A percentile compares a stretch with the other conserved stretches of the same genome.
Evolutionary conservation across 345 rosid species (phyloP).

Genomic region (Geranium rotundifolium): DNA sequence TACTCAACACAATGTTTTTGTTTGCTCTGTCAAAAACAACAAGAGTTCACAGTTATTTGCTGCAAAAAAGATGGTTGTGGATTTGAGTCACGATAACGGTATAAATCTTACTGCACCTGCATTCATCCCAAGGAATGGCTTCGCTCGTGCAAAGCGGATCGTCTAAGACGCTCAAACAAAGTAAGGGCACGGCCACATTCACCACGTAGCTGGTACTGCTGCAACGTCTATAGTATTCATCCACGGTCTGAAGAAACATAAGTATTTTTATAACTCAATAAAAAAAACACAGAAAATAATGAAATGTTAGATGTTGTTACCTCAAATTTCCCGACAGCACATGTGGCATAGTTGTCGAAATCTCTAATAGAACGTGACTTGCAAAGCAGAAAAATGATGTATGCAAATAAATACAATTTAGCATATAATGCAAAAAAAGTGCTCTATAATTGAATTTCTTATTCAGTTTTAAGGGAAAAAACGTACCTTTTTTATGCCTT

Average conservation of each 20-base stretch:
- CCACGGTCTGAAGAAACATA: background rate
- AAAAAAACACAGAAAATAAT: background rate
- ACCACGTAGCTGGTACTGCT: background rate
- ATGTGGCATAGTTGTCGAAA: slow-evolving; percentile 71
- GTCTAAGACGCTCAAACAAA: background rate
- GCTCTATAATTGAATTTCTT: background rate
- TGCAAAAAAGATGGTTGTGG: background rate
- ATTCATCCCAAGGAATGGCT: background rate
- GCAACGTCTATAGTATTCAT: background rate
- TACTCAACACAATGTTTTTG: background rate
- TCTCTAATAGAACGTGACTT: slow-evolving; percentile 84
- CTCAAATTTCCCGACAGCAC: slow-evolving; percentile 81
- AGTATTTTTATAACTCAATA: no score
- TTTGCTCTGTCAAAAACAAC: background rate
- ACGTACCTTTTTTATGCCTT: slow-evolving; percentile 76
- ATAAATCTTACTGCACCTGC: background rate
- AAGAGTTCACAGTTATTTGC: background rate
- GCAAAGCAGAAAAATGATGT: slow-evolving; percentile 4
- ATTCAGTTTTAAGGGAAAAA: slow-evolving; percentile 4
- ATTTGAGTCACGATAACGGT: no score
- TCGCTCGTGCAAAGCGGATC: background rate
- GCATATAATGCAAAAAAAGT: background rate
- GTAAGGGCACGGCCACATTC: background rate
- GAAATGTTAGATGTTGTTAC: slow-evolving; percentile 22
- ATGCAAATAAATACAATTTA: no score